Evolutionary conservation across 2,329 filamentous ascomycete genomes (phyloP), one percentile per base, ranked within the genome.

Genomic region (Penicillium decumbens): DNA sequence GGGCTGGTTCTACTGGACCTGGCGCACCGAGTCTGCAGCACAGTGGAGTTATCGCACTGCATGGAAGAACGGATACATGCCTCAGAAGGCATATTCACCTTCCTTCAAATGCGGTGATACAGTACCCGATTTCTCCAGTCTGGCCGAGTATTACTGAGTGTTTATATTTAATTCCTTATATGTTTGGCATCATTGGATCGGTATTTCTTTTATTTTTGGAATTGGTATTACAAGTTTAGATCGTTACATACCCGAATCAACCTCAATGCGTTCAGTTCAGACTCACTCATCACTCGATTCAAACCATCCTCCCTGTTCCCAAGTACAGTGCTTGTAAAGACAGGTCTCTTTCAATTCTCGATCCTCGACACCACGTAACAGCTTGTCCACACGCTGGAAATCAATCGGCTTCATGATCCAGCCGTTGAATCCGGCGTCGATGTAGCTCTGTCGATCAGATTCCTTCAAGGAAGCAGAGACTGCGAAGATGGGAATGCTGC

Each of bases 1-100:
- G 85, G 93, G 93, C 42, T 98, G 93, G 93, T 96, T 95, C 74
- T 98, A 98, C 73, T 98, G 93, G 93, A 97, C 91, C 29, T 95
- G 93, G 92, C 82, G 90, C 72, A 95, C 92, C 27, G 92, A 97
- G 75, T 78, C 73, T 57, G 84, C 87, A 42, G 77, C 84, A 51
- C 89, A 96, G 73, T 98, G 93, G 93, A 95, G 90, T 68, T 74
- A 72, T 41, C 66, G 63, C 8, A 66, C 65, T 1, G 68, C 65
- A 0, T 95, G 93, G 75, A 84, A 91, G 71, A 77, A 83, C 56
- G 91, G 89, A 0, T 75, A 91, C 41, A 70, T 98, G 72, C 93
- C 93, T 2, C 68, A 75, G 33, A 85, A 88, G 73, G 85, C 88
- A 0, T 89, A 86, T 65, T 73, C 82, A 20, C 78, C 83, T 29